Conservation (phyloP, 305 asterid genomes). For the Fraxinus sp. region DNA sequence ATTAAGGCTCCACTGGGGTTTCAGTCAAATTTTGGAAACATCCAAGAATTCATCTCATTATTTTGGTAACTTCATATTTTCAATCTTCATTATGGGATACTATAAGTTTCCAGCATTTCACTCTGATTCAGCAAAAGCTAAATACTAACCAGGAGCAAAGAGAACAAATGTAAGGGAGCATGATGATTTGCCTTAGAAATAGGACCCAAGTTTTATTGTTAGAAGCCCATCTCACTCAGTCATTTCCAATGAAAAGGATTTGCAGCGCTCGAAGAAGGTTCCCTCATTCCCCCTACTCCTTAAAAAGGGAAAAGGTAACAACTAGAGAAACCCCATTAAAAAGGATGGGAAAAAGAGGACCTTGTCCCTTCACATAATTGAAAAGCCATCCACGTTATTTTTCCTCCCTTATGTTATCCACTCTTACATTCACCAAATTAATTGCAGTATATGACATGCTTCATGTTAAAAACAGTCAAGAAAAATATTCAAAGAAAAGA, state of each 20-base stretch:
- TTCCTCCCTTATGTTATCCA: not conserved
- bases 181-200: not conserved
- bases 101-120: not conserved
- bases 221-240: not conserved
- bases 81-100: not conserved
- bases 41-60: not conserved
- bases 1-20: slow-evolving; percentile 6
- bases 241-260: not conserved
- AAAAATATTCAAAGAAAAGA: not conserved
- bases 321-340: not conserved
- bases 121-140: not conserved
- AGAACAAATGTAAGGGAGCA: not conserved
- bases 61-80: not conserved
- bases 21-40: not conserved
- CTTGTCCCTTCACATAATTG: not conserved
- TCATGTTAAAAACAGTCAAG: not conserved
- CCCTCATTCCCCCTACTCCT: not conserved
- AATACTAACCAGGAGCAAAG: not conserved
- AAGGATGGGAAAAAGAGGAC: not conserved
- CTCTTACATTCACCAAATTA: not conserved
- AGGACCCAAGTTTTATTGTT: not conserved
- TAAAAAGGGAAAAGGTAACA: not conserved
- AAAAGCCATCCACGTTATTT: not conserved
- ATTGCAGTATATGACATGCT: not conserved
- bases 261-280: not conserved